These are phyloP conservation scores for Phytophthora fragariae DNA, from an alignment of 352 stramenopile species.

Conservation along the genomic window DNA sequence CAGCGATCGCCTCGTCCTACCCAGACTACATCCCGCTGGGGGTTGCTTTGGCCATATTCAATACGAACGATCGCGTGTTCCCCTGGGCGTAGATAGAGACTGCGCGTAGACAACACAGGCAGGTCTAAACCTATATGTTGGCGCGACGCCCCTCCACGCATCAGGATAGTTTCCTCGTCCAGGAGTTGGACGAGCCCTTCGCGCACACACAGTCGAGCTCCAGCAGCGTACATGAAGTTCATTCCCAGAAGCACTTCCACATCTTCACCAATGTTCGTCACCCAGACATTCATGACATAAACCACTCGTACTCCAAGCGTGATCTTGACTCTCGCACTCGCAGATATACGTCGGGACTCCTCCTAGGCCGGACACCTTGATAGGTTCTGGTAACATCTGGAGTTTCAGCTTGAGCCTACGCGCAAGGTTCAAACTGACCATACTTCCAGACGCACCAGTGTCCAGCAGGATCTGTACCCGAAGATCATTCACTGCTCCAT, in stretches of 20 bases:
- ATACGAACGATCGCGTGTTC: background rate
- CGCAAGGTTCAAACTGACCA: conserved; percentile 6
- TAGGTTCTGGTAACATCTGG: background rate
- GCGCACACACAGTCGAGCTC: conserved; percentile 13
- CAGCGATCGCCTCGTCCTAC: background rate
- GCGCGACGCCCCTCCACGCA: background rate
- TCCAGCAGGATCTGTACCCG: background rate
- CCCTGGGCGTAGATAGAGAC: background rate
- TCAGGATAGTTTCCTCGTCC: conserved; percentile 7
- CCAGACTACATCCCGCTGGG: background rate
- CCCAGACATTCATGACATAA: conserved; percentile 18
- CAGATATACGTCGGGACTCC: background rate
- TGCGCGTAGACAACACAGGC: background rate
- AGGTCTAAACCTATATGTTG: background rate
- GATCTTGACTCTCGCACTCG: background rate
- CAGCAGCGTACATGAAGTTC: conserved; percentile 38
- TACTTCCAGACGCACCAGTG: background rate
- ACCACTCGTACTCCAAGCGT: background rate
- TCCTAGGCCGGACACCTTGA: conserved; percentile 1
- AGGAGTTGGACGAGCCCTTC: background rate
- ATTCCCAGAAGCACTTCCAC: conserved; percentile 35
- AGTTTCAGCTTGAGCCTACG: conserved; percentile 9
- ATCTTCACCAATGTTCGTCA: conserved; percentile 27
- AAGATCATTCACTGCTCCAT: background rate
- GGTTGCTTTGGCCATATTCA: background rate